Conservation (phyloP, 768 basidiomycete genomes). For the Hygrophoropsis aurantiaca region DNA sequence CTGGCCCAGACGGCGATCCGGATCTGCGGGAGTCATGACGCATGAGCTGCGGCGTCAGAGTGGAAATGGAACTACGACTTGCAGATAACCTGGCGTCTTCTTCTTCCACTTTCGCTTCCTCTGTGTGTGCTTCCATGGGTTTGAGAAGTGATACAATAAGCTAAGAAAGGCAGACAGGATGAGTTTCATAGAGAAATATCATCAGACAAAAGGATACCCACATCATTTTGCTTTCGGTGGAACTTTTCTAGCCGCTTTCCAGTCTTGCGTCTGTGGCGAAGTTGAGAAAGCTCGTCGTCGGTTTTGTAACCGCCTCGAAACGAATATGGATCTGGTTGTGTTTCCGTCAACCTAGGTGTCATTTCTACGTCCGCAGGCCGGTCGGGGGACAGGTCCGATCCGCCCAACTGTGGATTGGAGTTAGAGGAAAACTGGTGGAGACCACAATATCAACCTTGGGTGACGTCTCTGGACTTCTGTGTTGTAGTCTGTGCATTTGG, state of each 20-base stretch:
- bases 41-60: not conserved
- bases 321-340: constrained; percentile 62
- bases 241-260: constrained; percentile 67
- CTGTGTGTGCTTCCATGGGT: constrained; percentile 86
- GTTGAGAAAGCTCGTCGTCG: constrained; percentile 59
- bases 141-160: constrained; percentile 88
- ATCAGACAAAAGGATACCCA: constrained; percentile 28
- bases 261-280: constrained; percentile 55
- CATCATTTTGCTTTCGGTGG: constrained; percentile 73
- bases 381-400: not conserved
- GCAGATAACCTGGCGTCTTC: constrained; percentile 68
- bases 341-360: constrained; percentile 31
- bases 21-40: constrained; percentile 46
- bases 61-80: constrained; percentile 19
- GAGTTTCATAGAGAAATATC: not conserved
- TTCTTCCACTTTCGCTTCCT: constrained; percentile 73
- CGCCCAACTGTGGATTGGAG: not conserved
- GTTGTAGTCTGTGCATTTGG: not conserved
- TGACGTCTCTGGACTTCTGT: constrained; percentile 1
- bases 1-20: constrained; percentile 87
- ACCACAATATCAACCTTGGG: constrained; percentile 8
- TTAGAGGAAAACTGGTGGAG: not conserved
- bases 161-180: constrained; percentile 36
- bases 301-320: constrained; percentile 61
- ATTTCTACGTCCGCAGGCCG: constrained; percentile 37